These are phyloP conservation scores for Clavariopsis aquatica DNA, from an alignment of 495 filamentous ascomycete species.

Conservation along the genomic window DNA sequence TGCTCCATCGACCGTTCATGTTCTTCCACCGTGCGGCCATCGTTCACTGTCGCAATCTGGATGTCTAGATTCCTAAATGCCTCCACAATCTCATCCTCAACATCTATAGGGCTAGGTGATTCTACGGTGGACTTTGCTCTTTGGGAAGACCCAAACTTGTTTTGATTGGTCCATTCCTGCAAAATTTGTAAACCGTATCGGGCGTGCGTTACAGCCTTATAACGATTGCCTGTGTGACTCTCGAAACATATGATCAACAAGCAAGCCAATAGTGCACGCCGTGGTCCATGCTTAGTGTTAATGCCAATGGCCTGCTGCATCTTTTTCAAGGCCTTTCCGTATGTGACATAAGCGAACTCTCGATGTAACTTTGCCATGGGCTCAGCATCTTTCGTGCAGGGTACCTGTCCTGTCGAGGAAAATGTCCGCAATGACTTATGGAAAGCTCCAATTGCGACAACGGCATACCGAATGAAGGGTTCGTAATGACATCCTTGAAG, in stretches of 20 bases:
- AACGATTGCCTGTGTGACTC: conserved; percentile 21
- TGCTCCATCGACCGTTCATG: conserved; percentile 8
- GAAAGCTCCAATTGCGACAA: conserved; percentile 15
- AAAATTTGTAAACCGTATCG: conserved; percentile 13
- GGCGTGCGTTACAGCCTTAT: conserved; percentile 11
- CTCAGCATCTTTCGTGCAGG: neutral
- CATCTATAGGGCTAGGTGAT: neutral
- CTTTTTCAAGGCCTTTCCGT: conserved; percentile 15
- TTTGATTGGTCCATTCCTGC: conserved; percentile 1
- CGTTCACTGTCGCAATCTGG: conserved; percentile 10
- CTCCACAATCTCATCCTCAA: conserved; percentile 20
- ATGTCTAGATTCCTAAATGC: conserved; percentile 22
- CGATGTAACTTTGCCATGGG: conserved; percentile 18
- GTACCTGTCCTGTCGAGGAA: neutral
- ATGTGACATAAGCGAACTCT: conserved; percentile 14
- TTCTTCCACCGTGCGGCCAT: neutral
- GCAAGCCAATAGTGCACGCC: conserved; percentile 16
- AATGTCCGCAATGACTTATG: conserved; percentile 17
- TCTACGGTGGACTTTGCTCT: neutral
- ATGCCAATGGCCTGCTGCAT: conserved; percentile 19
- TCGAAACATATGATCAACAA: conserved; percentile 2
- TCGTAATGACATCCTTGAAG: conserved; percentile 21
- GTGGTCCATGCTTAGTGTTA: neutral
- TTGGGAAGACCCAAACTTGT: neutral
- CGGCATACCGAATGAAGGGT: conserved; percentile 18